phyloP scores from a whole-genome alignment of 2,329 filamentous ascomycete genomes.

The Tolypocladium nubicola region DNA sequence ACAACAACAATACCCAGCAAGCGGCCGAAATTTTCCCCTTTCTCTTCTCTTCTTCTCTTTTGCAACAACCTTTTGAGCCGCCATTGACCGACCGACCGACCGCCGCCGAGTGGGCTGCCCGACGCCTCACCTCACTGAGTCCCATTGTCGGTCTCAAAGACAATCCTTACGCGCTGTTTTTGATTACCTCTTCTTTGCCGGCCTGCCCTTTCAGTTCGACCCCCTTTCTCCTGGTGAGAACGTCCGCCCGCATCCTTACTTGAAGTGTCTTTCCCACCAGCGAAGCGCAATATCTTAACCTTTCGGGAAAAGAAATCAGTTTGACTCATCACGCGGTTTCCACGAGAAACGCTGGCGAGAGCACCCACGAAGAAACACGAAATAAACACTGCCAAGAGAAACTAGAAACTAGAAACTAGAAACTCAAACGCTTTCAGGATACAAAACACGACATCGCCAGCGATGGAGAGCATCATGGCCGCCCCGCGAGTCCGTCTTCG shows the following conservation, averaged over 20 bases:
- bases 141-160: neutral
- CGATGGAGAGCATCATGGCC: slow-evolving; percentile 10
- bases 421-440: slow-evolving; percentile 3
- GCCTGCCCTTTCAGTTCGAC: neutral
- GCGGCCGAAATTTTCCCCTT: neutral
- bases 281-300: neutral
- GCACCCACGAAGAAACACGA: neutral
- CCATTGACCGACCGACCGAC: neutral
- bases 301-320: neutral
- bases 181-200: neutral
- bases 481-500: slow-evolving; percentile 6
- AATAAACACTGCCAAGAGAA: neutral
- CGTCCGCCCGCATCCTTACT: neutral
- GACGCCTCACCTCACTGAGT: neutral
- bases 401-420: neutral
- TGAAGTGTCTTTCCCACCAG: neutral
- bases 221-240: neutral
- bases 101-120: neutral
- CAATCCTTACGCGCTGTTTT: neutral
- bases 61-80: neutral
- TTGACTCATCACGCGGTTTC: neutral
- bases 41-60: neutral
- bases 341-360: neutral
- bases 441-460: neutral
- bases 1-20: neutral